phyloP scores from a whole-genome alignment of 2,329 filamentous ascomycete species.

The Phaeophleospora eucalypticola region DNA sequence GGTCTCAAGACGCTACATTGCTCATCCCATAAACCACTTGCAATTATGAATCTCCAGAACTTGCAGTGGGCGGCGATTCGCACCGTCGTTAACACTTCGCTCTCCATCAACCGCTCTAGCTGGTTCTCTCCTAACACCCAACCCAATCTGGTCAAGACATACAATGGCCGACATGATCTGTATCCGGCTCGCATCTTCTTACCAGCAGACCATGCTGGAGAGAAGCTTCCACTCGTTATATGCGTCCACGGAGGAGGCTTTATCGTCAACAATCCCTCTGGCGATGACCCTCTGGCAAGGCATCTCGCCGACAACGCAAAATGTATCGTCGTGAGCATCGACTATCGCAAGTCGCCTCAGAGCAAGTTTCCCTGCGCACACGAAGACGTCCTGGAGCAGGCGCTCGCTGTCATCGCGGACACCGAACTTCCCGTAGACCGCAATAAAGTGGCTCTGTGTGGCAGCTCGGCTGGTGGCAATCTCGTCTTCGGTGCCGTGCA shows the following conservation, averaged over 20 bases:
- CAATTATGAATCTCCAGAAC: background rate
- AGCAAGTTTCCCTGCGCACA: constrained; percentile 44
- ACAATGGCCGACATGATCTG: constrained; percentile 6
- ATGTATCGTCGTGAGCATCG: constrained; percentile 44
- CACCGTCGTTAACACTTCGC: constrained; percentile 5
- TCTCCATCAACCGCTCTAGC: constrained; percentile 8
- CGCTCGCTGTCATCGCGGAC: constrained; percentile 43
- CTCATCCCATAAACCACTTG: background rate
- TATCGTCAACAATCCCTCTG: constrained; percentile 40
- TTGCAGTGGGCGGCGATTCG: background rate
- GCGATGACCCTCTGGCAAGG: constrained; percentile 48
- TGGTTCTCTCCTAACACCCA: constrained; percentile 12
- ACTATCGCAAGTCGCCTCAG: constrained; percentile 48
- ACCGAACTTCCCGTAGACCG: constrained; percentile 45
- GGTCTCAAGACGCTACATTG: too few relatives aligned
- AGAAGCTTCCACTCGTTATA: constrained; percentile 41
- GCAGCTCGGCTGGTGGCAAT: constrained; percentile 53
- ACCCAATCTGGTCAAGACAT: constrained; percentile 9
- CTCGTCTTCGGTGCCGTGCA: constrained; percentile 43
- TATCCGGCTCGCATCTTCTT: constrained; percentile 10
- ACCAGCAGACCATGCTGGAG: background rate
- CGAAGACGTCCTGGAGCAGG: constrained; percentile 46
- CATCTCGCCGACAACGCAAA: constrained; percentile 38
- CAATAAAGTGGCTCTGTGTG: constrained; percentile 40
- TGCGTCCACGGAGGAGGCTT: constrained; percentile 54